phyloP scores from a whole-genome alignment of 495 filamentous ascomycete species.

The Hypoxylon lienhwacheense region DNA sequence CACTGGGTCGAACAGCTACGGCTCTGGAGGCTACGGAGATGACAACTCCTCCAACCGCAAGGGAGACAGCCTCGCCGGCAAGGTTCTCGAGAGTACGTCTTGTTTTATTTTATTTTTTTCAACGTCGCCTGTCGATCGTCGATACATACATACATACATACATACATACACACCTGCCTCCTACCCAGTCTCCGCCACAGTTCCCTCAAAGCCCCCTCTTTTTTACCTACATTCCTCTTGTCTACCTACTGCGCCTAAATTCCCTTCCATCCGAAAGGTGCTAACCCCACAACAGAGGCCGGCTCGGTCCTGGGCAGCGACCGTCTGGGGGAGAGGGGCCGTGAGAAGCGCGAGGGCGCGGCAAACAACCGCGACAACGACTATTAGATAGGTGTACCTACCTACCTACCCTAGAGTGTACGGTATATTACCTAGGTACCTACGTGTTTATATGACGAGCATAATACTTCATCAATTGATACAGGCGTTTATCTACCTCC shows the following conservation, averaged over 20 bases:
- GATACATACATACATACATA: no score
- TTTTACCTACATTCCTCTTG: no score
- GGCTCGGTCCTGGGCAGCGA: slow-evolving; percentile 16
- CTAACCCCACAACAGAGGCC: slow-evolving; percentile 17
- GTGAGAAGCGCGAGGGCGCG: slow-evolving; percentile 26
- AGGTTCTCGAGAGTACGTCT: slow-evolving; percentile 28
- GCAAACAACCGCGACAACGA: slow-evolving; percentile 4
- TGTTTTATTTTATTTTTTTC: neutral
- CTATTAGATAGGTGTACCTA: slow-evolving; percentile 21
- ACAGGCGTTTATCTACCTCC: no score
- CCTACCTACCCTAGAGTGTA: no score
- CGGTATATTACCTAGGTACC: no score
- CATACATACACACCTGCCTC: no score
- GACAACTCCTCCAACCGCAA: slow-evolving; percentile 12
- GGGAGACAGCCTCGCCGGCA: slow-evolving; percentile 21
- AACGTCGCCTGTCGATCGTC: neutral
- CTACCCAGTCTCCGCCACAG: no score
- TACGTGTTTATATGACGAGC: no score
- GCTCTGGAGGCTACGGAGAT: slow-evolving; percentile 6
- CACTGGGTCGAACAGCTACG: slow-evolving; percentile 5
- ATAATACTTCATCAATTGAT: no score
- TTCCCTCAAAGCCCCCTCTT: no score
- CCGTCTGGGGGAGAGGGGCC: slow-evolving; percentile 12
- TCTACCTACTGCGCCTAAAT: neutral
- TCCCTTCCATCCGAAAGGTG: neutral